Conservation (phyloP, 345 rosid genomes). For the Conringia planisiliqua region DNA sequence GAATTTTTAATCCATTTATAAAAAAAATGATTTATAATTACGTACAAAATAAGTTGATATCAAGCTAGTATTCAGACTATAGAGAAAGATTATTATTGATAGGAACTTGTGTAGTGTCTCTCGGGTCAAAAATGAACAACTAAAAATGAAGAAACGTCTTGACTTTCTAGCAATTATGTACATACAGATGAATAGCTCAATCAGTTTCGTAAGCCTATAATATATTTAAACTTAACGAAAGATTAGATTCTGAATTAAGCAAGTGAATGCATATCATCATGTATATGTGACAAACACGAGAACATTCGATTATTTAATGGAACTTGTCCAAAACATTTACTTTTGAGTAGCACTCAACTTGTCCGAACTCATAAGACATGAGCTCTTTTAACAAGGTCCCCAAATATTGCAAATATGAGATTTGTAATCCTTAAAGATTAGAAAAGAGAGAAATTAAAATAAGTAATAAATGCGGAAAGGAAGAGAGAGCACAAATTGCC, state of each 20-base stretch:
- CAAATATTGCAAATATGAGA: not conserved
- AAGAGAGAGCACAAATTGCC: constrained; percentile 1
- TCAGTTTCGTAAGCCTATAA: not conserved
- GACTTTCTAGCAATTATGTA: not conserved
- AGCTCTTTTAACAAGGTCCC: not conserved
- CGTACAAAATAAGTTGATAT: not conserved
- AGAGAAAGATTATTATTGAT: not conserved
- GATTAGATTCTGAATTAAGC: not conserved
- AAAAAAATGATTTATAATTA: not conserved
- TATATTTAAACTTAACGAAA: no score
- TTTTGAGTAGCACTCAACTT: not conserved
- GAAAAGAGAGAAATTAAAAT: not conserved
- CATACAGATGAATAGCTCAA: not conserved
- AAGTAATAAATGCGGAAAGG: not conserved
- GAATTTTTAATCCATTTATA: not conserved
- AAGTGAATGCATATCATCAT: not conserved
- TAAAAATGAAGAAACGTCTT: not conserved
- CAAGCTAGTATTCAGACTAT: not conserved
- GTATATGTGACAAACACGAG: not conserved
- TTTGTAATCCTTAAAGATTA: not conserved
- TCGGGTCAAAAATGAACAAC: not conserved
- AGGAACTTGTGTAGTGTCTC: not conserved
- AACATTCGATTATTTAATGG: not conserved
- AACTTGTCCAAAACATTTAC: not conserved
- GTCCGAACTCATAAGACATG: not conserved